Evolutionary conservation across 306 rosid species (phyloP).

Genomic region (Arachis stenosperma): DNA sequence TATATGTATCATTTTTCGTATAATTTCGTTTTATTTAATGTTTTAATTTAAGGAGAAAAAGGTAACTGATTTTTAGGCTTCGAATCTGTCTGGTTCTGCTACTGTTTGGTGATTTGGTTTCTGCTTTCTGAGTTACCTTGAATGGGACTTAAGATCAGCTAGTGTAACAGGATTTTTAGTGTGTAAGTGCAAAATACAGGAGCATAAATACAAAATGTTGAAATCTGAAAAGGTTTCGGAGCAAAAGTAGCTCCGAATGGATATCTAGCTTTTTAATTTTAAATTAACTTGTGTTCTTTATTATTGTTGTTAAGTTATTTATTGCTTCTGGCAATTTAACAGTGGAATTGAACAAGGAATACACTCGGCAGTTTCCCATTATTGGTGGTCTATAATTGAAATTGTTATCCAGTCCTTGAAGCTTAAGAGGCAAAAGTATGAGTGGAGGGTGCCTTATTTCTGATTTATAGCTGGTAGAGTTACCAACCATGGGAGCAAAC

Average conservation of each 20-base stretch:
- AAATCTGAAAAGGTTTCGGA: background rate
- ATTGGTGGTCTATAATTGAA: background rate
- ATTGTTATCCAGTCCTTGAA: background rate
- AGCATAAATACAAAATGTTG: background rate
- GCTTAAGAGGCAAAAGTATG: conserved; percentile 29
- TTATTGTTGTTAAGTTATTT: conserved; percentile 10
- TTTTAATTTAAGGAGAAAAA: background rate
- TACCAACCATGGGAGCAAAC: conserved; percentile 43
- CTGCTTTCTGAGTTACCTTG: conserved; percentile 39
- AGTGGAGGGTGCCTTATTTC: conserved; percentile 34
- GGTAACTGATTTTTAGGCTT: conserved; percentile 8
- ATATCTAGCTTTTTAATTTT: background rate
- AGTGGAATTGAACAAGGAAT: background rate
- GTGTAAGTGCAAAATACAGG: conserved; percentile 10
- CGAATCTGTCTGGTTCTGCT: conserved; percentile 19
- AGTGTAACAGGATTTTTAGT: conserved; percentile 11
- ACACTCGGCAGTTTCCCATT: conserved; percentile 1
- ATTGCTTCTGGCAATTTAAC: background rate
- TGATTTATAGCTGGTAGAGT: conserved; percentile 40
- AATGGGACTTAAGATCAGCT: conserved; percentile 48
- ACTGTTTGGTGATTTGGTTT: conserved; percentile 37
- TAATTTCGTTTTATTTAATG: background rate
- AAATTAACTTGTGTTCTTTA: background rate
- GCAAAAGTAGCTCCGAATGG: conserved; percentile 3
- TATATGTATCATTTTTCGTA: background rate